A percentile compares a stretch with the other conserved stretches of the same genome.
Evolutionary conservation across 2,329 filamentous ascomycete genomes (phyloP).

Genomic region (Cordyceps javanica): DNA sequence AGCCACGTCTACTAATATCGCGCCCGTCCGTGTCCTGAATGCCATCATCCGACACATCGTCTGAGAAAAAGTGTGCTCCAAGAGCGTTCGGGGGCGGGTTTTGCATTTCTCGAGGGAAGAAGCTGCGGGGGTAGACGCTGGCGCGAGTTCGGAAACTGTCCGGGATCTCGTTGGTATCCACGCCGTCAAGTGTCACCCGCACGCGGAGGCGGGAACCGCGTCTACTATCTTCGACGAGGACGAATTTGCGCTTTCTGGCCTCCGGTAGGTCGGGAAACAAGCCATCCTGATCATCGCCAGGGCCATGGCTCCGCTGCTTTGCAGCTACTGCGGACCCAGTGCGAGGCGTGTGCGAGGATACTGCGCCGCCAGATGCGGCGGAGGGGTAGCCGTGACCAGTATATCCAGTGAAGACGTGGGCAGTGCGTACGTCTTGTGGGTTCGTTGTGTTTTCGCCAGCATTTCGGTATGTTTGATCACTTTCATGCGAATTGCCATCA

Average conservation of each 20-base stretch:
- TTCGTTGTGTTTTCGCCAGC: background rate
- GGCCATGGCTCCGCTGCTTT: constrained; percentile 40
- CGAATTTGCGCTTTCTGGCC: constrained; percentile 91
- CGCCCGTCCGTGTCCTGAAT: constrained; percentile 46
- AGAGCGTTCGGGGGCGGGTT: constrained; percentile 71
- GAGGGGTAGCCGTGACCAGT: constrained; percentile 53
- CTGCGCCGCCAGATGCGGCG: constrained; percentile 44
- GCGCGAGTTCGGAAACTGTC: constrained; percentile 89
- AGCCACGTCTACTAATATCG: constrained; percentile 29
- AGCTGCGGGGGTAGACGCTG: constrained; percentile 84
- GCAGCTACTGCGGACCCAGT: constrained; percentile 27
- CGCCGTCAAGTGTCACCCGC: constrained; percentile 84
- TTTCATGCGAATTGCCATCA: background rate
- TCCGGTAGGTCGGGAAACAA: constrained; percentile 87
- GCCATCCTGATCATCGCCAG: constrained; percentile 35
- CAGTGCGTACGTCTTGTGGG: constrained; percentile 56
- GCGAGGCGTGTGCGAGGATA: constrained; percentile 53
- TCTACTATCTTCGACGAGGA: constrained; percentile 85
- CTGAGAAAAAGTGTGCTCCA: constrained; percentile 67
- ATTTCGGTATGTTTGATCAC: background rate
- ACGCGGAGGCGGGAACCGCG: constrained; percentile 78
- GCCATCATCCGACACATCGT: constrained; percentile 54
- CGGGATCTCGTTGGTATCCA: constrained; percentile 92
- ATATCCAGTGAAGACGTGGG: constrained; percentile 70
- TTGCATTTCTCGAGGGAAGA: constrained; percentile 91